Evolutionary conservation across 305 asterid genomes (phyloP).

Genomic region (Fraxinus baroniana): DNA sequence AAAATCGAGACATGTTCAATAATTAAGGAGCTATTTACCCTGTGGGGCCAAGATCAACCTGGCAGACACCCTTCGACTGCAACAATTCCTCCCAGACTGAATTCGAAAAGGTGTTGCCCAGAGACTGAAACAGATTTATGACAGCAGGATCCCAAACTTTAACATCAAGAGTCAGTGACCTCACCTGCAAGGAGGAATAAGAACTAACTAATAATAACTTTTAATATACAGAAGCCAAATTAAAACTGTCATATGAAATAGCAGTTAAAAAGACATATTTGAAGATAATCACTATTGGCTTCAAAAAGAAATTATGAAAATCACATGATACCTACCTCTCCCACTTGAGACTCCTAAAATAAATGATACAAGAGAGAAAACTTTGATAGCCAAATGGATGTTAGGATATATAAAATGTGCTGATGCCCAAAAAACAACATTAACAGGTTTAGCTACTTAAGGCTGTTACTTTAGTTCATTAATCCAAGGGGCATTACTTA

Average conservation of each 20-base stretch:
- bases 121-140: slow-evolving; percentile 79
- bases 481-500: background rate
- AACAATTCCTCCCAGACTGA: slow-evolving; percentile 93
- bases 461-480: background rate
- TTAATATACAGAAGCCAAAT: background rate
- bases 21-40: slow-evolving; percentile 49
- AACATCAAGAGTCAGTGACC: slow-evolving; percentile 97
- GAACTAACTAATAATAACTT: background rate
- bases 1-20: background rate
- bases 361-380: background rate
- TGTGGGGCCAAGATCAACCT: slow-evolving; percentile 57
- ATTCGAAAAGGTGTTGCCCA: slow-evolving; percentile 87
- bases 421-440: background rate
- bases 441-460: background rate
- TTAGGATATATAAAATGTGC: background rate
- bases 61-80: slow-evolving; percentile 72
- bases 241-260: background rate
- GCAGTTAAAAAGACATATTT: background rate
- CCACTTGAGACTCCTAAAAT: background rate
- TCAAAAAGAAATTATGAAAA: background rate
- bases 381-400: background rate
- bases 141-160: slow-evolving; percentile 99
- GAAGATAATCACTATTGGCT: background rate
- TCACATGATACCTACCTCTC: background rate
- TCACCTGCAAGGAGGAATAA: slow-evolving; percentile 56